A percentile compares a stretch with the other conserved stretches of the same genome.
Evolutionary conservation across 2,329 filamentous ascomycete genomes (phyloP).

Genomic region (Sporothrix luriei): DNA sequence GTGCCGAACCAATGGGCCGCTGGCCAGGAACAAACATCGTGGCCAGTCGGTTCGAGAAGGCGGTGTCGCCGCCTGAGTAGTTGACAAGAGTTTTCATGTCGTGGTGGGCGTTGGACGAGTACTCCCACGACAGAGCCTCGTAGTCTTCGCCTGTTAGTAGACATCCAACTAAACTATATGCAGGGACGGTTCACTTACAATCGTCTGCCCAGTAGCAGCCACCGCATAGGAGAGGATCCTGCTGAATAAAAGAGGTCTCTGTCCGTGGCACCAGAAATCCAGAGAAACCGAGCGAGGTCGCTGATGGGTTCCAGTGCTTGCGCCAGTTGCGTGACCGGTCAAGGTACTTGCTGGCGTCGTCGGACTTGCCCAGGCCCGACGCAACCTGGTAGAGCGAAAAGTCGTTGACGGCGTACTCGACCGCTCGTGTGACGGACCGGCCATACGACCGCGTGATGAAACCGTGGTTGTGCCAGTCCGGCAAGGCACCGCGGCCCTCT

Average conservation of each 20-base stretch:
- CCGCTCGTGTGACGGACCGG: conserved; percentile 64
- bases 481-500: conserved; percentile 68
- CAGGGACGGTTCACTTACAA: not conserved
- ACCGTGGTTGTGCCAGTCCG: conserved; percentile 66
- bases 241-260: conserved; percentile 45
- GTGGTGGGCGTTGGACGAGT: conserved; percentile 70
- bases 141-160: conserved; percentile 46
- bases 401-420: conserved; percentile 67
- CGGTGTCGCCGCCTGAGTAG: conserved; percentile 50
- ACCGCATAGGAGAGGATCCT: conserved; percentile 59
- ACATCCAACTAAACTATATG: not conserved
- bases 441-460: conserved; percentile 66
- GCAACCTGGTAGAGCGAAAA: conserved; percentile 69
- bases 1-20: conserved; percentile 45
- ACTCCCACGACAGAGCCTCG: conserved; percentile 64
- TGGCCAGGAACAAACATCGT: conserved; percentile 60
- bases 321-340: conserved; percentile 68
- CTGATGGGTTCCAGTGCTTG: conserved; percentile 68
- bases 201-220: conserved; percentile 67
- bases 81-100: conserved; percentile 60
- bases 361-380: conserved; percentile 51
- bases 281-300: conserved; percentile 60
- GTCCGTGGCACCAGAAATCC: conserved; percentile 68
- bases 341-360: conserved; percentile 61
- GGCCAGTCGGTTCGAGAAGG: conserved; percentile 61